Base-by-base conservation (phyloP, 129 eudicot species). In the Gnaphalium uliginosum region DNA sequence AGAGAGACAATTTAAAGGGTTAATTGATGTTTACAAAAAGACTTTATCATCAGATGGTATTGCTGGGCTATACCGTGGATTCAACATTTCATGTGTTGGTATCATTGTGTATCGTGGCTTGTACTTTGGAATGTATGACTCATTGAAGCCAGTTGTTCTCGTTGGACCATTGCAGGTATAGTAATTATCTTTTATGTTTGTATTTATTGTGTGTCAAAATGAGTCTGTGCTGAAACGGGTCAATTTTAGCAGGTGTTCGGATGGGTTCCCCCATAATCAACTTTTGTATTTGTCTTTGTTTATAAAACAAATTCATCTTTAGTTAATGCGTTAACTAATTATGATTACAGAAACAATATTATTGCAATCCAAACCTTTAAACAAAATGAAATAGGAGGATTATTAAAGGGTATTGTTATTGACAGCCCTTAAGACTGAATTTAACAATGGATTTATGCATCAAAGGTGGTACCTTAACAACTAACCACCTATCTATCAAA, bases 71-170 rank as follows among this genome's bases (percentile, higher is more conserved):
- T 86, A 86, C 30, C 87, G 89, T 46, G 87, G 89, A 64, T 86
- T 86, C 69, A 86, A 86, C 83, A 83, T 86, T 68, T 86, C 89
- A 21, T 79, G 85, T 73, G 89, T 76, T 68, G 91, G 91, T 71
- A 86, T 86, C 60, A 86, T 86, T 54, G 87, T 86, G 41, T 86
- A 86, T 37, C 86, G 86, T 33, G 90, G 90, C 22, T 82, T 85
- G 78, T 85, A 85, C 78, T 86, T 86, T 43, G 90, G 90, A 46
- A 76, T 86, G 90, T 86, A 86, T 29, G 90, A 86, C 60, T 86
- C 90, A 5, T 65, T 86, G 83, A 83, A 86, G 81, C 89, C 89
- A 0, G 82, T 85, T 62, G 60, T 85, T 69, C 74, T 85, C 21
- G 82, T 82, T 30, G 89, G 89, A 75, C 43, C 67, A 26, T 48